Conservation (phyloP, 331 rosid genomes). For the Acacia concinna region DNA sequence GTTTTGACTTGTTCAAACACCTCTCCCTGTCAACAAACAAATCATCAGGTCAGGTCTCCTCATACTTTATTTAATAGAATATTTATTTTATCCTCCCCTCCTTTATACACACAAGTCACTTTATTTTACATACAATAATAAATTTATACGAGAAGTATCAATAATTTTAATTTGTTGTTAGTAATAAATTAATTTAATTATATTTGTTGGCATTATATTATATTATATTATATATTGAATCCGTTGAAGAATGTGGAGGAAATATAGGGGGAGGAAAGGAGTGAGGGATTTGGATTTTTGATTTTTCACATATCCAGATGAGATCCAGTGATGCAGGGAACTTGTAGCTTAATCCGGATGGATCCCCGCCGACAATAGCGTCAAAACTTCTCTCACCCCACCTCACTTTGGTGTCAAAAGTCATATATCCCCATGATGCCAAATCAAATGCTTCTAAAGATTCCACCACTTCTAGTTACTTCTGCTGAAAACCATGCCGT, state of each 20-base stretch:
- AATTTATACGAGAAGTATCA: no score
- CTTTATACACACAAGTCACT: no score
- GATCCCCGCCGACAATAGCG: slow-evolving; percentile 52
- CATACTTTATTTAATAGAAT: background rate
- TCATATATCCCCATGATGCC: slow-evolving; percentile 21
- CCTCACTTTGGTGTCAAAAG: background rate
- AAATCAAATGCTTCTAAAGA: slow-evolving; percentile 38
- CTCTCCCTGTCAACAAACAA: no score
- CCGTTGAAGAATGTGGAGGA: background rate
- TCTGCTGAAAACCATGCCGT: slow-evolving; percentile 37
- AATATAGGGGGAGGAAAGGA: background rate
- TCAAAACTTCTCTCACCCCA: background rate
- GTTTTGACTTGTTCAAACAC: background rate
- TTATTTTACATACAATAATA: no score
- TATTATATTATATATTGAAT: background rate
- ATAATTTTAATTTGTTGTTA: no score
- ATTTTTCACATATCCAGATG: no score
- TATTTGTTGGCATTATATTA: no score
- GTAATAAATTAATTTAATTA: no score
- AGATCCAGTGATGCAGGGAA: no score
- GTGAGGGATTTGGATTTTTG: no score
- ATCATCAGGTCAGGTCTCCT: background rate
- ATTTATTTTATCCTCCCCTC: no score
- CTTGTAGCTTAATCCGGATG: slow-evolving; percentile 22
- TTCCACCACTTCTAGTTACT: slow-evolving; percentile 38